These are phyloP conservation scores for Dactylis glomerata DNA, from an alignment of 176 grass and related monocot genomes.

Conservation along the genomic window DNA sequence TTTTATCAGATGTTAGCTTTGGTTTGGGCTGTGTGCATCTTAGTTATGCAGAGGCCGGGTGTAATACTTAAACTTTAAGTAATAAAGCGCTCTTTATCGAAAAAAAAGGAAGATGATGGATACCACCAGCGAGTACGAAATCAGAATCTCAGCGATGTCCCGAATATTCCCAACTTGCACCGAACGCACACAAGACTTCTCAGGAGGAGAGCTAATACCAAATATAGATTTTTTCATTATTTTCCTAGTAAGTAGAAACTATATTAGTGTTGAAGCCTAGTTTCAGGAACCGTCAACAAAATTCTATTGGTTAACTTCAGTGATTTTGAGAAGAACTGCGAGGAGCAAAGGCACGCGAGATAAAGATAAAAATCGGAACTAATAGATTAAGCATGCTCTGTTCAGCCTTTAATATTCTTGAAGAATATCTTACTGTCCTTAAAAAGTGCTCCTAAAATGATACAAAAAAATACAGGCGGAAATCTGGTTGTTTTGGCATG, in stretches of 20 bases:
- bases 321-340: neutral
- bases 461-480: no score
- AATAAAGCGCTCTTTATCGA: no score
- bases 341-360: neutral
- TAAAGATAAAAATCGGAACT: neutral
- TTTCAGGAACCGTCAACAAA: neutral
- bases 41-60: no score
- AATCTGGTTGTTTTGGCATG: no score
- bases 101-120: no score
- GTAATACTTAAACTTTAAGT: no score
- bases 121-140: no score
- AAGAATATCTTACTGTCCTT: neutral
- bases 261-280: neutral
- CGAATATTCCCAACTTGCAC: neutral
- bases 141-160: neutral
- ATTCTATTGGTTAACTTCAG: neutral
- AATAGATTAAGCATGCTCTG: neutral
- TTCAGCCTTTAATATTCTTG: neutral
- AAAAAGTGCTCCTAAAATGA: neutral
- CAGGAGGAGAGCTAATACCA: no score
- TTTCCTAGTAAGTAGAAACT: no score
- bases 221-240: no score
- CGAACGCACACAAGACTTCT: neutral
- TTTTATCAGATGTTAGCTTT: no score
- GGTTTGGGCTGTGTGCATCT: no score